Evolutionary conservation across 2,329 filamentous ascomycete species (phyloP), one percentile per base, ranked within the genome.

Genomic region (Xylaria polymorpha): DNA sequence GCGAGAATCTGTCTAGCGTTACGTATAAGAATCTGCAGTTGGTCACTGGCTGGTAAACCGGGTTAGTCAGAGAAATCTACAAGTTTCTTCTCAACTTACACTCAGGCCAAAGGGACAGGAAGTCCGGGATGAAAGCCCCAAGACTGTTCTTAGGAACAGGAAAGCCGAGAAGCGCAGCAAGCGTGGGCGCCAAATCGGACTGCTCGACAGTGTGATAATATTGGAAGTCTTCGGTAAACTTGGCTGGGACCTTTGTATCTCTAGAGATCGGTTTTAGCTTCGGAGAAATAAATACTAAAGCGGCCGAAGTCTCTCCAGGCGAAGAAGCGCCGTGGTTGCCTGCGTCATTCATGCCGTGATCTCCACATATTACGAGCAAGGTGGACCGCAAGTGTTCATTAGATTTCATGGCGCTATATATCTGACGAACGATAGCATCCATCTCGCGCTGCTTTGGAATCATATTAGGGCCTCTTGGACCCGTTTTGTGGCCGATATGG

Each of bases 341-440:
- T 22, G 93, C 96, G 75, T 98, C 95, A 74, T 98, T 99, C 96
- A 99, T 99, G n/a, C 96, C 96, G 78, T 99, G 96, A 76, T 99
- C 97, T 65, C 96, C 96, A 66, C 91, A 94, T 7, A 99, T 82
- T 3, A 99, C 90, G 55, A 99, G 86, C 1, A 99, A 83, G 0
- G 95, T 94, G 4, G 92, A 92, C 39, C 88, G 78, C 0, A 98
- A 88, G 79, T 97, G 91, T 1, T 86, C 78, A 65, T 92, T 82
- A 4, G 85, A 85, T 76, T 92, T 86, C 72, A 99, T 92, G 7
- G 93, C 91, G 14, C 85, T 83, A 77, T 93, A 98, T 32, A 99
- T 91, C 66, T 88, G 83, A 70, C 85, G 84, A 46, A 98, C 90
- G 71, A 98, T 91, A 0, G 81, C 85, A 76, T 98, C 95, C 95